Evolutionary conservation across 2,329 filamentous ascomycete genomes (phyloP), one percentile per base, ranked within the genome.

Genomic region (Orbilia brochopaga): DNA sequence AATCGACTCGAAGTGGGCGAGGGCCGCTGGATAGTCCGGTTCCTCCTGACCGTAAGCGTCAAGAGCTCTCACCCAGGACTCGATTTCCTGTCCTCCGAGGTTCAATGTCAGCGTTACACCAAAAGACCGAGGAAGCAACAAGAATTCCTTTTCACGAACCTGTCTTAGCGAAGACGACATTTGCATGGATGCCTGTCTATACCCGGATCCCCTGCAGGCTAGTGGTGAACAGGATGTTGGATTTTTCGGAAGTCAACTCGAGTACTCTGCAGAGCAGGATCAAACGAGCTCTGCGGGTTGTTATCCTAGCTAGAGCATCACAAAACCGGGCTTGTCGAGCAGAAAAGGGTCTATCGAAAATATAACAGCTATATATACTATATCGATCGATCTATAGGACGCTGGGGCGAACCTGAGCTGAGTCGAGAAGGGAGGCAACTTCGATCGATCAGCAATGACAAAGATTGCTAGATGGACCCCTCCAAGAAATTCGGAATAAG

Each of bases 31-130:
- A 81, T 96, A 97, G 78, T 97, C 93, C 80, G 96, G 97, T 78
- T 97, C 91, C 81, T 96, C 95, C 81, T 93, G 93, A 81, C 99
- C 94, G 82, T 99, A 99, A 79, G 89, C 89, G 77, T 83, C 87
- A 62, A 99, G 87, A 80, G 94, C 94, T 79, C 88, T 84, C 76
- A 97, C 94, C 94, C 94, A 99, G 54, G 91, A 96, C 83, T 97
- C 93, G 81, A 99, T 99, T 89, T 99, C 94, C 92, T 96, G 74
- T 70, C 10, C 51, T 27, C 27, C 8, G 4, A 13, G 30, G 24
- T 19, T 44, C 32, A 53, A 35, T 44, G 19, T 23, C 13, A 46
- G 23, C 11, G 6, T 37, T 30, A 24, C 48, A 13, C 11, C 19
- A 17, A 30, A 27, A 55, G 30, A n/a, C 27, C 1, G 32, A 15